phyloP scores from a whole-genome alignment of 1,284 basidiomycete species.

The Rhodotorula sp. region DNA sequence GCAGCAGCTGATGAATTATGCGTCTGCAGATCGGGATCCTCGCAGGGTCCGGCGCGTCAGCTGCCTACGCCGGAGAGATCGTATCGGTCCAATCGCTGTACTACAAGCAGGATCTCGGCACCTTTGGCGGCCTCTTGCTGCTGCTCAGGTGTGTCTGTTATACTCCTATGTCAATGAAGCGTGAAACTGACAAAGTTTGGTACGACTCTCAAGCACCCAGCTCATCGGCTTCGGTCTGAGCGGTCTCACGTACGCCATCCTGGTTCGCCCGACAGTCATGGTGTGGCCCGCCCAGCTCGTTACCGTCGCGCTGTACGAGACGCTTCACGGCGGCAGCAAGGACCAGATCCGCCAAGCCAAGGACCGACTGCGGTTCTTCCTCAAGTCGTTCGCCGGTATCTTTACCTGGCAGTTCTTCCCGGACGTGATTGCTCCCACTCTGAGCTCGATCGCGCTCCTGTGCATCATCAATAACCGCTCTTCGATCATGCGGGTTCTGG shows the following conservation, averaged over 20 bases:
- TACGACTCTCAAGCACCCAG: slow-evolving; percentile 49
- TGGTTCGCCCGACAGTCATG: slow-evolving; percentile 48
- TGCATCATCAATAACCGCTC: slow-evolving; percentile 49
- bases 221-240: slow-evolving; percentile 57
- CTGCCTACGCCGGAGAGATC: slow-evolving; percentile 48
- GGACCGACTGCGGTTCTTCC: slow-evolving; percentile 43
- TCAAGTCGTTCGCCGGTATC: slow-evolving; percentile 39
- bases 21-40: slow-evolving; percentile 18
- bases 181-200: no score
- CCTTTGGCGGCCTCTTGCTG: slow-evolving; percentile 50
- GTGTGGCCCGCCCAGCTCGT: slow-evolving; percentile 47
- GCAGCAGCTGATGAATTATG: not conserved
- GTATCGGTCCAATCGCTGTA: slow-evolving; percentile 46
- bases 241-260: slow-evolving; percentile 49
- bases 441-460: slow-evolving; percentile 50
- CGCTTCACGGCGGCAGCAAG: slow-evolving; percentile 47
- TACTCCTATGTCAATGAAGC: no score
- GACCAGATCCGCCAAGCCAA: slow-evolving; percentile 33
- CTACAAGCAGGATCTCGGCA: slow-evolving; percentile 44
- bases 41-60: slow-evolving; percentile 37
- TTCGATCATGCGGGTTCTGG: slow-evolving; percentile 46
- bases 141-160: slow-evolving; percentile 47
- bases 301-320: slow-evolving; percentile 49
- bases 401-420: slow-evolving; percentile 46
- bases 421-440: slow-evolving; percentile 48